Evolutionary conservation across 805 yeast genomes (phyloP), one percentile per base, ranked within the genome.

Genomic region (Yarrowia bubula): DNA sequence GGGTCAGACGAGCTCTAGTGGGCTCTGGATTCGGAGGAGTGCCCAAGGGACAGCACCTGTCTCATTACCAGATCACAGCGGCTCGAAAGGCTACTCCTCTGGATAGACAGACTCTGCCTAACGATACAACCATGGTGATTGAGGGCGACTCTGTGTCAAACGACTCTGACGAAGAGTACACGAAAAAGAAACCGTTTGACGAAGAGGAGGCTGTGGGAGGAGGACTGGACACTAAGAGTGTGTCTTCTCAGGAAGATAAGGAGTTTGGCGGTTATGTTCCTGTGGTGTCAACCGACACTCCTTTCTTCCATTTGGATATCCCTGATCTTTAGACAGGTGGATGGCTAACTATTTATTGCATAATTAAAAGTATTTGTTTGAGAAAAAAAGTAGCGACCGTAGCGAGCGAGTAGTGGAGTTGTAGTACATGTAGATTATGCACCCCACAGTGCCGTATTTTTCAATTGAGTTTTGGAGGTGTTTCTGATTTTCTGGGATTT

Each of bases 1-100:
- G 98, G 98, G 84, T 89, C 64, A 85, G 90, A 71, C 83, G 93
- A 72, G 88, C 88, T 5, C 81, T 92, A 69, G 73, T 88, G 48
- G 83, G 85, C 70, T 86, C 86, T 66, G 96, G 96, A 0, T 91
- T 91, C 77, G 96, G 96, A 55, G 78, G 83, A 17, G 79, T 58
- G 33, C 64, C 64, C 18, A 58, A 44, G 50, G 64, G 51, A 3
- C 50, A 44, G 43, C 50, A 58, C 8, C 43, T 58, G 43, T 33
- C 43, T 32, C 48, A 58, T 35, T 58, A 43, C 51, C 39, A 44
- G 51, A 28, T 58, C 18, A 35, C 51, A 17, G 64, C 64, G 1
- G 62, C 64, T 11, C 41, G 41, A 22, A 10, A 38, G 31, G 58
- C 43, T 18, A 13, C 58, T 37, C 43, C 55, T 18, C 31, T 48